Evolutionary conservation across 345 rosid genomes (phyloP).

Genomic region (Salix dunnii): DNA sequence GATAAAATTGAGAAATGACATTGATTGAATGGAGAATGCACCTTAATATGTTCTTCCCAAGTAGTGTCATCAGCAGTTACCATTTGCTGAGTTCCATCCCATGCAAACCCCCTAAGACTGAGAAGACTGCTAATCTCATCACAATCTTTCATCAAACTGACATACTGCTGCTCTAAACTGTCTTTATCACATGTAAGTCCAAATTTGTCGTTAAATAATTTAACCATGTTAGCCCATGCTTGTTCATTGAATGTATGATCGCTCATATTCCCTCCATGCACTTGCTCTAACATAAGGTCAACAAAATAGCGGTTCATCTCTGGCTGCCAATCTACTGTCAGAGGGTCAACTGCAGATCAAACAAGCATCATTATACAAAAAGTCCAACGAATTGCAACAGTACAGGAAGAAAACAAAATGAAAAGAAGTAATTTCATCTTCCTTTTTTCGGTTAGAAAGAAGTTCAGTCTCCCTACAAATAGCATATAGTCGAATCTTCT

Average conservation of each 20-base stretch:
- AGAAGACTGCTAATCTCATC: conserved; percentile 53
- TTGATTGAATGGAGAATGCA: conserved; percentile 12
- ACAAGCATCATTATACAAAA: conserved; percentile 1
- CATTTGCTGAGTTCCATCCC: conserved; percentile 58
- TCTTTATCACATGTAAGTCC: conserved; percentile 44
- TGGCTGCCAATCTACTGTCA: conserved; percentile 49
- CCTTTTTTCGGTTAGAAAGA: too few species aligned
- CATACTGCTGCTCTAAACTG: conserved; percentile 48
- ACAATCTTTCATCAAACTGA: conserved; percentile 58
- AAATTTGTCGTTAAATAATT: conserved; percentile 51
- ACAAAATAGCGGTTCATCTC: conserved; percentile 52
- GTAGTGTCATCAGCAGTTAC: conserved; percentile 43
- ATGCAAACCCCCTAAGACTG: conserved; percentile 45
- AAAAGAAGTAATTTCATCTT: too few species aligned
- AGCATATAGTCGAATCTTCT: too few species aligned
- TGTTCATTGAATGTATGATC: conserved; percentile 47
- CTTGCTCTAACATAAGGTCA: conserved; percentile 58
- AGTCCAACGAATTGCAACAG: not conserved
- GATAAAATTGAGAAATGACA: not conserved
- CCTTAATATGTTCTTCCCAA: conserved; percentile 67
- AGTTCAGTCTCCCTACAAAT: too few species aligned
- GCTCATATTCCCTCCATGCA: conserved; percentile 39
- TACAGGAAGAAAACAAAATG: too few species aligned
- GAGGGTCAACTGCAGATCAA: conserved; percentile 36
- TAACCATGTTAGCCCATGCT: conserved; percentile 56